Percentiles rank a stretch among this genome's conserved stretches.
phyloP scores from a whole-genome alignment of 169 alveolate species.

The Plasmodium blacklocki region DNA sequence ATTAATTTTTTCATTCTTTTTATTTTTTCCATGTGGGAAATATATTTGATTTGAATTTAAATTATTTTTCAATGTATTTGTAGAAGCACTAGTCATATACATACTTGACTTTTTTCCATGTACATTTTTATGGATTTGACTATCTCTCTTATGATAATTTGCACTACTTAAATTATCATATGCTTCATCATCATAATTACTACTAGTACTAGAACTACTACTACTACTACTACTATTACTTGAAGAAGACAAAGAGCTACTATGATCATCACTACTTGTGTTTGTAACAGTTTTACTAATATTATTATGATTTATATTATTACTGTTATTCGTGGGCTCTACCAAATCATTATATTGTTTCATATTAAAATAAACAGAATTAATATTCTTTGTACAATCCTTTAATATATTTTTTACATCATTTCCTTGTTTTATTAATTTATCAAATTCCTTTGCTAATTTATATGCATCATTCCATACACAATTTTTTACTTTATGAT shows the following conservation, averaged over 20 bases:
- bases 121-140: not conserved
- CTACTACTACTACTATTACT: conserved; percentile 7
- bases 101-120: not conserved
- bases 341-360: conserved; percentile 76
- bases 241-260: conserved; percentile 14
- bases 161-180: not conserved
- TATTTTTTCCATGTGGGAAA: conserved; percentile 5
- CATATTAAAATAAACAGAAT: conserved; percentile 75
- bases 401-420: conserved; percentile 27
- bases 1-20: conserved; percentile 19
- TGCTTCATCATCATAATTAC: not conserved
- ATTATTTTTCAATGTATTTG: conserved; percentile 4
- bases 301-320: not conserved
- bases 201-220: not conserved
- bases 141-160: conserved; percentile 9
- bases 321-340: conserved; percentile 18
- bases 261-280: conserved; percentile 28
- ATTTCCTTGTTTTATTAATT: conserved; percentile 61
- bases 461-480: conserved; percentile 78
- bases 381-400: conserved; percentile 40
- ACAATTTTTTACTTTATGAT: conserved; percentile 74
- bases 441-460: conserved; percentile 78
- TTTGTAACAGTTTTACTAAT: conserved; percentile 15
- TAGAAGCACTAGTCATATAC: not conserved
- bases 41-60: conserved; percentile 29